Evolutionary conservation across 2,329 filamentous ascomycete genomes (phyloP).

Genomic region (Fusarium sp.): DNA sequence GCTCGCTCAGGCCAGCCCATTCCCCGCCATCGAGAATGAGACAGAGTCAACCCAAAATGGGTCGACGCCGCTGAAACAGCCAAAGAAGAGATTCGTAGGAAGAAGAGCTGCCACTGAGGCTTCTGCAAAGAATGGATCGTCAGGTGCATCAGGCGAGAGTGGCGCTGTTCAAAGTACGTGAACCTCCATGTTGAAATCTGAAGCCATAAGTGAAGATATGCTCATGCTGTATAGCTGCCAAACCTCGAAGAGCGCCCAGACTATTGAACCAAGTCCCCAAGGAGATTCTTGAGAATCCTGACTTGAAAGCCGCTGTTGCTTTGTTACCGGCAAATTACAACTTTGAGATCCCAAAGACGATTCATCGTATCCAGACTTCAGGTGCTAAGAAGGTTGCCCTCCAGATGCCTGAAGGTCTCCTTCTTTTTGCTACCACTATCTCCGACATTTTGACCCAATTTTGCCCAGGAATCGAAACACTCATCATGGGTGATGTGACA

Average conservation of each 20-base stretch:
- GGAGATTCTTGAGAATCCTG: slow-evolving; percentile 85
- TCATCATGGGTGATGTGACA: slow-evolving; percentile 99
- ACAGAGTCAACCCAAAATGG: slow-evolving; percentile 45
- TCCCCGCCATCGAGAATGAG: slow-evolving; percentile 31
- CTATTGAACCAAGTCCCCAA: slow-evolving; percentile 91
- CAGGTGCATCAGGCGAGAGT: slow-evolving; percentile 43
- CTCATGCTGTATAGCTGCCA: slow-evolving; percentile 66
- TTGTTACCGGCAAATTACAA: slow-evolving; percentile 96
- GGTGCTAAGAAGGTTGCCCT: slow-evolving; percentile 86
- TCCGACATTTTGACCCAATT: slow-evolving; percentile 96
- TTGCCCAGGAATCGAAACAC: slow-evolving; percentile 88
- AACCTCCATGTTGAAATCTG: slow-evolving; percentile 1
- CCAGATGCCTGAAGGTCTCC: slow-evolving; percentile 96
- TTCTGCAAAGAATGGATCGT: slow-evolving; percentile 57
- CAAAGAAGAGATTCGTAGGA: slow-evolving; percentile 93
- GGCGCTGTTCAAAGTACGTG: slow-evolving; percentile 63
- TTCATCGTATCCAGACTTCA: slow-evolving; percentile 87
- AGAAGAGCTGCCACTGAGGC: slow-evolving; percentile 77
- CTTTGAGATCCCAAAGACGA: slow-evolving; percentile 98
- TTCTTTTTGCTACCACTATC: slow-evolving; percentile 96
- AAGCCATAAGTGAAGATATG: slow-evolving; percentile 11
- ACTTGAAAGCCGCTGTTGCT: slow-evolving; percentile 86
- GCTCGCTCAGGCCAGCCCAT: slow-evolving; percentile 48
- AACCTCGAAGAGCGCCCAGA: slow-evolving; percentile 77
- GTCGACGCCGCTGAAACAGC: slow-evolving; percentile 70